Percentiles rank a stretch among this genome's conserved stretches.
Evolutionary conservation across 768 basidiomycete genomes (phyloP).

Genomic region (Boletus vermiculosoides): DNA sequence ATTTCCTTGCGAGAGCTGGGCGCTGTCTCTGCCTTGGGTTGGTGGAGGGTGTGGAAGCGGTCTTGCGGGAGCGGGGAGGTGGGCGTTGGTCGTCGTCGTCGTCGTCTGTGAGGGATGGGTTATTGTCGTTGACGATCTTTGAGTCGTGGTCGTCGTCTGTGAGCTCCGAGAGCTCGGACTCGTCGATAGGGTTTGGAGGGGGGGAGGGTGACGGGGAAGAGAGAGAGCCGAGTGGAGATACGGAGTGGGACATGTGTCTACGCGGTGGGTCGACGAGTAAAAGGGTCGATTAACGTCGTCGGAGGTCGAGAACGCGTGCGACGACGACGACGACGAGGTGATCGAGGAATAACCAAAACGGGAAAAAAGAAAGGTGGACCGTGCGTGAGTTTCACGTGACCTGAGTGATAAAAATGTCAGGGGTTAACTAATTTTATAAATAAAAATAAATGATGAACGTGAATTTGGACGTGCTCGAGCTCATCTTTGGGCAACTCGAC

Average conservation of each 20-base stretch:
- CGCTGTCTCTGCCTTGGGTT: slow-evolving; percentile 14
- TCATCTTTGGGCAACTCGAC: slow-evolving; percentile 56
- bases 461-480: slow-evolving; percentile 69
- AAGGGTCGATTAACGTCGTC: too few relatives aligned
- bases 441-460: slow-evolving; percentile 45
- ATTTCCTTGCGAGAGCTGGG: slow-evolving; percentile 4
- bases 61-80: slow-evolving; percentile 18
- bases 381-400: slow-evolving; percentile 24
- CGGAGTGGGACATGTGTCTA: slow-evolving; percentile 23
- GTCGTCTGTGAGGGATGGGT: slow-evolving; percentile 23
- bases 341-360: slow-evolving; percentile 18
- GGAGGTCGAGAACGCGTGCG: slow-evolving; percentile 17
- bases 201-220: slow-evolving; percentile 70
- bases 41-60: neutral
- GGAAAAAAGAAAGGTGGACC: slow-evolving; percentile 19
- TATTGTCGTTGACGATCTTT: slow-evolving; percentile 31
- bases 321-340: slow-evolving; percentile 26
- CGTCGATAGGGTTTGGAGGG: slow-evolving; percentile 41
- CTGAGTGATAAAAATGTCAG: neutral
- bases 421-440: slow-evolving; percentile 1
- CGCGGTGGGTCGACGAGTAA: slow-evolving; percentile 2
- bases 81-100: slow-evolving; percentile 19
- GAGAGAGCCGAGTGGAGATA: slow-evolving; percentile 53
- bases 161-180: slow-evolving; percentile 80
- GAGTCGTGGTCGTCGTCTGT: slow-evolving; percentile 76